A percentile compares a stretch with the other conserved stretches of the same genome.
Evolutionary conservation across 164 flowering plant species (phyloP).

Genomic region (Kalanchoe fedtschenkoi): DNA sequence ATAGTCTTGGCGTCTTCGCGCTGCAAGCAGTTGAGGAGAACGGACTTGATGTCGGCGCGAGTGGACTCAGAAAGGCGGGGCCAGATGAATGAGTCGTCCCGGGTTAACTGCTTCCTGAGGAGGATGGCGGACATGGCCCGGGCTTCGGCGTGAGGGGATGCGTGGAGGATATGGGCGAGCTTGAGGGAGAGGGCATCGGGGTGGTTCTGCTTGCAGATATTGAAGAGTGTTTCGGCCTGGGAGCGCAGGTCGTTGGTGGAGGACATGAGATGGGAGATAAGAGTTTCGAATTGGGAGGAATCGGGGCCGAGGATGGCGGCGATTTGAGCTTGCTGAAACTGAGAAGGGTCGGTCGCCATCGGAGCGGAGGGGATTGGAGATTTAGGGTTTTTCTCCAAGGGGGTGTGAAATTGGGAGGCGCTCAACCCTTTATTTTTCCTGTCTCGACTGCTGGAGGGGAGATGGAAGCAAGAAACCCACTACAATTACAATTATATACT

Average conservation of each 20-base stretch:
- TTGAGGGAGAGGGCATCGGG: conserved; percentile 70
- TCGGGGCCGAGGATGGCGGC: conserved; percentile 26
- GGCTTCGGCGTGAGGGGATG: conserved; percentile 51
- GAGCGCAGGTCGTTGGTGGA: conserved; percentile 26
- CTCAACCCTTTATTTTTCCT: too few relatives aligned
- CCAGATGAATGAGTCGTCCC: conserved; percentile 82
- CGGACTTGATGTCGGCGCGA: conserved; percentile 57
- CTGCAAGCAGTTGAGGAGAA: conserved; percentile 48
- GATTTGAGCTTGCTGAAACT: conserved; percentile 21
- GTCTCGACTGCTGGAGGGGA: too few relatives aligned
- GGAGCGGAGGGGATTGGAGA: not conserved
- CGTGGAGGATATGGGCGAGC: conserved; percentile 65
- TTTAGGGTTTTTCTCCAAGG: not conserved
- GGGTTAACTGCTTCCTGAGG: conserved; percentile 81
- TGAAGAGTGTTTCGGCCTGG: conserved; percentile 27
- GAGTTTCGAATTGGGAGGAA: conserved; percentile 24
- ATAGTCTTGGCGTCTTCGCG: conserved; percentile 59
- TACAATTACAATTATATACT: too few relatives aligned
- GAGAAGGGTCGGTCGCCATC: conserved; percentile 19
- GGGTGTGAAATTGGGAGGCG: too few relatives aligned
- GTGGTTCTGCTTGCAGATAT: conserved; percentile 33
- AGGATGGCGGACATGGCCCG: conserved; percentile 94
- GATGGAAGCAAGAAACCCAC: too few relatives aligned
- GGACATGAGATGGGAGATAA: conserved; percentile 27
- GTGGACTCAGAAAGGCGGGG: conserved; percentile 57